Evolutionary conservation across 2,329 filamentous ascomycete species (phyloP), one percentile per base, ranked within the genome.

Genomic region (Pseudodiploospora longispora): DNA sequence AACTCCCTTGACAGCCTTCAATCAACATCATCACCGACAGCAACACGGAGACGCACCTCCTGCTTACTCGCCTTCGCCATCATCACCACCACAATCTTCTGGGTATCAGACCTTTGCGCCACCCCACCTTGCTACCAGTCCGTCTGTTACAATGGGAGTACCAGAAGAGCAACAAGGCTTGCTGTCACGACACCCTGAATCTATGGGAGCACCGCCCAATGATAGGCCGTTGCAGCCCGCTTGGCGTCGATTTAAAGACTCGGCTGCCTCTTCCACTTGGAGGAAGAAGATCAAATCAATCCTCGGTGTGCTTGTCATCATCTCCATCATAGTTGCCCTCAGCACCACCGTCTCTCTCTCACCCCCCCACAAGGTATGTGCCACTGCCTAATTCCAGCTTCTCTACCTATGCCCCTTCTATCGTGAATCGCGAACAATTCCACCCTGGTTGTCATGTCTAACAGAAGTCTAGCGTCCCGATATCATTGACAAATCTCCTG

Each of bases 31-130:
- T 10, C 51, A 50, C n/a, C 47, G 47, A 28, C 47, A 49, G 47
- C 46, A 50, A 32, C 59, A 54, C 3, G 48, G 52, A 35, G 69
- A 72, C 44, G 71, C 72, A 5, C 73, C 73, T 7, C 73, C 73
- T 6, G 73, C 73, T 7, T 76, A 76, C 55, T 70, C 69, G 3
- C 70, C 71, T 6, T 69, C 64, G 10, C 59, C 55, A 10, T 60
- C 62, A 27, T 66, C 67, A 9, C 57, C 63, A 6, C 50, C 57
- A 44, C 29, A 45, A 10, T 40, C 44, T 7, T 43, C 39, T 3
- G 66, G 62, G 48, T 74, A 76, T 53, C 68, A 62, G 47, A 74
- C 72, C 6, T 72, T 75, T 53, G 47, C 52, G 10, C 48, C 33
- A 7, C 39, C 33, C 47, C 27, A 28, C 44, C 10, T 47, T 47